These are phyloP conservation scores for Pseudoperonospora humuli DNA, from an alignment of 352 stramenopile genomes.

Conservation along the genomic window DNA sequence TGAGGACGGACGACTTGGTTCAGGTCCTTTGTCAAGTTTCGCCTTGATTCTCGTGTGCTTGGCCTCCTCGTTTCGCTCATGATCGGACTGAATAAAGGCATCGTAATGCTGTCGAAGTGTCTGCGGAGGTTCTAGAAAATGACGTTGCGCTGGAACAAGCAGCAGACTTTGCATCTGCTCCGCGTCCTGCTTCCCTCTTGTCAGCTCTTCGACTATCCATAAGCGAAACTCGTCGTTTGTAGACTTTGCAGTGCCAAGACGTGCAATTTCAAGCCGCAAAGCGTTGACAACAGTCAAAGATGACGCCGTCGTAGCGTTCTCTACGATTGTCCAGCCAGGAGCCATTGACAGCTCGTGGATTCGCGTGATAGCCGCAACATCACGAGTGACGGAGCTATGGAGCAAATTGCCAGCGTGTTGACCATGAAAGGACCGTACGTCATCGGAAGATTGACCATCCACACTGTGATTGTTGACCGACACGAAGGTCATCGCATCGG, in stretches of 20 bases:
- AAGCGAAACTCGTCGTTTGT: constrained; percentile 26
- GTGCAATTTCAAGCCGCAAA: constrained; percentile 26
- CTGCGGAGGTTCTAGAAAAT: constrained; percentile 28
- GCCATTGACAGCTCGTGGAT: constrained; percentile 25
- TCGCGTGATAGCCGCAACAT: constrained; percentile 9
- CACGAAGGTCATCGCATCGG: constrained; percentile 11
- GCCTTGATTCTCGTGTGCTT: constrained; percentile 6
- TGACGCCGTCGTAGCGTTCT: constrained; percentile 15
- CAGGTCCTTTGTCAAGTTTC: constrained; percentile 6
- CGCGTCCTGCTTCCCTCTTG: no score
- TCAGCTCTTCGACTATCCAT: constrained; percentile 27
- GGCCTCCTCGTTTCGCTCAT: constrained; percentile 10
- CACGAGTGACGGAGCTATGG: constrained; percentile 1
- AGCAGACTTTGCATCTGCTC: neutral
- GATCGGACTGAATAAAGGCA: constrained; percentile 9
- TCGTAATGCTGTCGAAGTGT: constrained; percentile 23
- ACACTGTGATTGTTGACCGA: constrained; percentile 1
- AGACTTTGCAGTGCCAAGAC: constrained; percentile 19
- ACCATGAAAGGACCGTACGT: constrained; percentile 10
- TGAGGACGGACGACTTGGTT: constrained; percentile 3
- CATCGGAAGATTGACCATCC: neutral
- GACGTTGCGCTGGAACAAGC: constrained; percentile 11
- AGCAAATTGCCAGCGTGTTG: neutral
- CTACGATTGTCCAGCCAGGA: constrained; percentile 26
- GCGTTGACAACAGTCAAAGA: constrained; percentile 15